Conservation (phyloP, 805 yeast species). For the Yarrowia sp. region DNA sequence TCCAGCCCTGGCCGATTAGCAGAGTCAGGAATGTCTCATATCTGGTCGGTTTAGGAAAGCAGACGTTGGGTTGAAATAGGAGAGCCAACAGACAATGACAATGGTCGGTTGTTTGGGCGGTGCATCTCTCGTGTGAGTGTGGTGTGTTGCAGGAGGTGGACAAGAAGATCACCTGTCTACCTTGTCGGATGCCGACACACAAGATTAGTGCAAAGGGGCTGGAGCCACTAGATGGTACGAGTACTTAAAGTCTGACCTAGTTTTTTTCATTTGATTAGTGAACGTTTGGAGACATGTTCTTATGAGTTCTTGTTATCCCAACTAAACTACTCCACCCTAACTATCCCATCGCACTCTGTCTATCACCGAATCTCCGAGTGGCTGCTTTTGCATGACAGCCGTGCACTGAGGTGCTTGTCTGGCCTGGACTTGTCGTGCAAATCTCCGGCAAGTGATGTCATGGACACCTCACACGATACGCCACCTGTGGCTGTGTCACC, state of each 20-base stretch:
- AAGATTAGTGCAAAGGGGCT: background rate
- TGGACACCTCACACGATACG: background rate
- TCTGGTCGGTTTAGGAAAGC: background rate
- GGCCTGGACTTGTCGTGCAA: background rate
- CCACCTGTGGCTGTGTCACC: background rate
- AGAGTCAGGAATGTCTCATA: constrained; percentile 1
- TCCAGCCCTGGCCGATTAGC: too few species aligned
- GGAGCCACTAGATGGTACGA: too few species aligned
- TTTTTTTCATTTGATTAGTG: too few species aligned
- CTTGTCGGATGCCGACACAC: background rate
- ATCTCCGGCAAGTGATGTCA: background rate
- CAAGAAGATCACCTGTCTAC: background rate
- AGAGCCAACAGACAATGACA: background rate
- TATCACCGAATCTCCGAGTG: background rate
- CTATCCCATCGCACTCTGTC: background rate
- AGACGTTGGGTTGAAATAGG: background rate
- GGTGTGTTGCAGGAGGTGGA: background rate
- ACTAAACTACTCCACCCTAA: too few species aligned
- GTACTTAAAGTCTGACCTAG: too few species aligned
- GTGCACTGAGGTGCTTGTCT: background rate
- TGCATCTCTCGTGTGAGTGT: background rate
- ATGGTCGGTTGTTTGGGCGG: background rate
- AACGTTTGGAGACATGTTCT: too few species aligned
- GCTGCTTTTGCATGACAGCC: background rate
- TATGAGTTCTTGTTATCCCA: too few species aligned